phyloP scores from a whole-genome alignment of 768 basidiomycete species.

The Leucocoprinus leucothites region DNA sequence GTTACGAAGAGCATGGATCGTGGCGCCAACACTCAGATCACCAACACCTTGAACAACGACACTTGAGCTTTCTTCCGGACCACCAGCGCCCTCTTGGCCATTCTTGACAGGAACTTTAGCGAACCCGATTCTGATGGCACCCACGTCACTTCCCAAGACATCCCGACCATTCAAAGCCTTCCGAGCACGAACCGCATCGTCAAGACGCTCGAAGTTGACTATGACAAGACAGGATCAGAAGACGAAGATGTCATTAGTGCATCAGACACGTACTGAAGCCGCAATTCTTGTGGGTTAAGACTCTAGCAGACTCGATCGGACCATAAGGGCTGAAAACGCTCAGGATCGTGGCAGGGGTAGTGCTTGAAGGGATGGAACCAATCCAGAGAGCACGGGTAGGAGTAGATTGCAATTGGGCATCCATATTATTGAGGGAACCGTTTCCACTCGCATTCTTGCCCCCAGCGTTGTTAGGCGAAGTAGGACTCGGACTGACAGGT shows the following conservation, averaged over 20 bases:
- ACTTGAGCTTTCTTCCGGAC: slow-evolving; percentile 59
- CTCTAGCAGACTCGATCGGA: slow-evolving; percentile 94
- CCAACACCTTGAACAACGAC: slow-evolving; percentile 79
- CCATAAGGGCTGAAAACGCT: slow-evolving; percentile 98
- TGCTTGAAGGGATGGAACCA: slow-evolving; percentile 93
- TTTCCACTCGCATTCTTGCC: slow-evolving; percentile 46
- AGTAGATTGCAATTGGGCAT: slow-evolving; percentile 83
- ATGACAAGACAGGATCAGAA: slow-evolving; percentile 12
- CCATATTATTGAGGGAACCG: slow-evolving; percentile 64
- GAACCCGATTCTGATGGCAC: slow-evolving; percentile 95
- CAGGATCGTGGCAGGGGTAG: slow-evolving; percentile 90
- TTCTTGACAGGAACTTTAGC: slow-evolving; percentile 95
- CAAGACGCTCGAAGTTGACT: slow-evolving; percentile 97
- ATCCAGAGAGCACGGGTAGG: slow-evolving; percentile 98
- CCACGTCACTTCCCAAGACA: slow-evolving; percentile 93
- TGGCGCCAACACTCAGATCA: slow-evolving; percentile 82
- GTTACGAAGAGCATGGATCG: slow-evolving; percentile 81
- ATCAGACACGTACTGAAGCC: slow-evolving; percentile 65
- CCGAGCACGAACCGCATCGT: slow-evolving; percentile 93
- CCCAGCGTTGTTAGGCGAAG: slow-evolving; percentile 55
- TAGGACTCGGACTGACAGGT: slow-evolving; percentile 59
- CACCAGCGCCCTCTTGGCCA: slow-evolving; percentile 58
- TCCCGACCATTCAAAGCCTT: slow-evolving; percentile 96
- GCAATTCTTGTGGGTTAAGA: slow-evolving; percentile 96
- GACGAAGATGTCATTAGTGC: slow-evolving; percentile 1